Evolutionary conservation across 805 yeast genomes (phyloP).

Genomic region (Lachancea meyersii): DNA sequence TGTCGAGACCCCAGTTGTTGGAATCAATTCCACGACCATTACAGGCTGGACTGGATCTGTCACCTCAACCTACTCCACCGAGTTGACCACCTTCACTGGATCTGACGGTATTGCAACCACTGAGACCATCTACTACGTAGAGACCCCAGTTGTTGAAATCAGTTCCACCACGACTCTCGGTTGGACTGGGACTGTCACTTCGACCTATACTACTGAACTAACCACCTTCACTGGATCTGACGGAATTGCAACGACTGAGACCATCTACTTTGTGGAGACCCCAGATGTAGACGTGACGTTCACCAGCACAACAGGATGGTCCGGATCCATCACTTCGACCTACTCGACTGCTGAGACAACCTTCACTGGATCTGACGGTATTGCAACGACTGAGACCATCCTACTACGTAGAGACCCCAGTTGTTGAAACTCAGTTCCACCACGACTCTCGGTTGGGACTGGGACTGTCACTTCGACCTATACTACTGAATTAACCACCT

Average conservation of each 20-base stretch:
- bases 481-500: slow-evolving; percentile 7
- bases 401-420: slow-evolving; percentile 12
- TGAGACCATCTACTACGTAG: slow-evolving; percentile 12
- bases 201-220: slow-evolving; percentile 11
- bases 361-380: slow-evolving; percentile 9
- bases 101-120: slow-evolving; percentile 11
- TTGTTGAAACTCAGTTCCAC: not conserved
- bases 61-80: slow-evolving; percentile 10
- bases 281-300: slow-evolving; percentile 1
- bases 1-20: slow-evolving; percentile 5
- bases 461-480: slow-evolving; percentile 7
- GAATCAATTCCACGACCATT: not conserved
- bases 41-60: slow-evolving; percentile 4
- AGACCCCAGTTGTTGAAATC: slow-evolving; percentile 13
- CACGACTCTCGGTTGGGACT: slow-evolving; percentile 5
- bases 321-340: not conserved
- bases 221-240: slow-evolving; percentile 2
- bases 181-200: not conserved
- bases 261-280: slow-evolving; percentile 9
- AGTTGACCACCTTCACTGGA: slow-evolving; percentile 10
- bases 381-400: slow-evolving; percentile 9
- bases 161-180: not conserved
- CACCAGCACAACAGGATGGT: not conserved
- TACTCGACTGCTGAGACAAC: slow-evolving; percentile 4
- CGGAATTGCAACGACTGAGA: slow-evolving; percentile 8